Evolutionary conservation across 805 yeast genomes (phyloP), one percentile per base, ranked within the genome.

Genomic region (Ogataea nakhonphanomensis): DNA sequence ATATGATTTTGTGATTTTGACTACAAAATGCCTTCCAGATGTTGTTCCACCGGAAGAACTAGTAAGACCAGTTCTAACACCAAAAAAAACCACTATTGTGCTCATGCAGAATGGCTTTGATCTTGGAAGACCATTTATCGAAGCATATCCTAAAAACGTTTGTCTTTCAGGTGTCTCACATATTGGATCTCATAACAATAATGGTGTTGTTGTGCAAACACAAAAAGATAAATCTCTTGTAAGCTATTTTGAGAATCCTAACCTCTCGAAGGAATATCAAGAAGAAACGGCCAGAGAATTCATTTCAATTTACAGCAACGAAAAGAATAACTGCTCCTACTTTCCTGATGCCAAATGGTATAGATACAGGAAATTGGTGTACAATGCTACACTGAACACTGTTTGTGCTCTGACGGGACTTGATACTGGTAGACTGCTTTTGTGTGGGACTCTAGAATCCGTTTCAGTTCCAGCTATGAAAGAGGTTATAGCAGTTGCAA

Each of bases 101-200:
- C 66, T 83, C 40, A 62, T 82, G 38, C 88, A 81, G 58, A 81
- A 80, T 55, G 89, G 87, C 0, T 65, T 81, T 44, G 85, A 78
- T 40, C 69, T 77, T 37, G 86, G 79, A 41, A 65, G 67, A 46
- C 80, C 81, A 10, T 64, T 80, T 13, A 62, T 74, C 38, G 59
- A 56, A n/a, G 65, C 65, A 11, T 81, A 65, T 51, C 84, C 84
- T 1, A 56, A 64, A 11, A 69, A 67, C 39, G 66, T 73, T 3
- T 68, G 76, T 3, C 55, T 82, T 4, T 80, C 86, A 0, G 86
- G 87, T 7, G 78, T 81, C 27, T 74, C 82, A 27, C 69, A 77
- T 62, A 74, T 79, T 40, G 84, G 83, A 0, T 75, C 84, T 1
- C 74, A 78, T 39, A 77, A 74, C 51, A 54, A 66, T 30, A 64